Evolutionary conservation across 1,284 basidiomycete genomes (phyloP), one percentile per base, ranked within the genome.

Genomic region (Flammula alnicola): DNA sequence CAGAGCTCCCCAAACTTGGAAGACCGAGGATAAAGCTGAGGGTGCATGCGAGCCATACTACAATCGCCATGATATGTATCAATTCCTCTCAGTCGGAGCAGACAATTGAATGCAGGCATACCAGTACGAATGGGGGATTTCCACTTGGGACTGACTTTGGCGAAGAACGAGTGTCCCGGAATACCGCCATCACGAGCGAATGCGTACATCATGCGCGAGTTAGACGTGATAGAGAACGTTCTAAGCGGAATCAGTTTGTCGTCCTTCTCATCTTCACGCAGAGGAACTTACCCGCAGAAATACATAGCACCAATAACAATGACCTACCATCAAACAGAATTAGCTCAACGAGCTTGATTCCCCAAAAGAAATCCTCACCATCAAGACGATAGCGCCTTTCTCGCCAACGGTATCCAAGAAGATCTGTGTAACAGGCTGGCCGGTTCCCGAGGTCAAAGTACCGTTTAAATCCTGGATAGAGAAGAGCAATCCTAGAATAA

Each of bases 201-300:
- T 0, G 86, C 84, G 62, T 84, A 90, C 83, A 87, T 87, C 87
- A 90, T 90, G 1, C 88, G 77, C 2, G 83, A 86, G 62, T 91
- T 91, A 1, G 83, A 84, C 0, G 87, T 89, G 32, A 91, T 68
- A 0, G 86, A 88, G 68, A 90, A 91, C 2, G 81, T 85, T 29
- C 81, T 80, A 16, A 9, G 17, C 6, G n/a, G 7, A 43, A 25
- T 32, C 11, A 33, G 17, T 4, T 11, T 12, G 19, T 37, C 11
- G 20, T 16, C 10, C 5, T 16, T 6, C 5, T 36, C 9, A 35
- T n/a, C n/a, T 17, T 2, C 12, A 5, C 8, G n/a, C 17, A 35
- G 12, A 35, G 33, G 3, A 12, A 25, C 74, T 39, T 47, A 79
- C 74, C 84, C 84, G 65, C 84, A 87, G 63, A 85, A 84, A 63